A percentile compares a stretch with the other conserved stretches of the same genome.
These are phyloP conservation scores for Metschnikowia colocasiae DNA, from an alignment of 805 yeast genomes.

Conservation along the genomic window DNA sequence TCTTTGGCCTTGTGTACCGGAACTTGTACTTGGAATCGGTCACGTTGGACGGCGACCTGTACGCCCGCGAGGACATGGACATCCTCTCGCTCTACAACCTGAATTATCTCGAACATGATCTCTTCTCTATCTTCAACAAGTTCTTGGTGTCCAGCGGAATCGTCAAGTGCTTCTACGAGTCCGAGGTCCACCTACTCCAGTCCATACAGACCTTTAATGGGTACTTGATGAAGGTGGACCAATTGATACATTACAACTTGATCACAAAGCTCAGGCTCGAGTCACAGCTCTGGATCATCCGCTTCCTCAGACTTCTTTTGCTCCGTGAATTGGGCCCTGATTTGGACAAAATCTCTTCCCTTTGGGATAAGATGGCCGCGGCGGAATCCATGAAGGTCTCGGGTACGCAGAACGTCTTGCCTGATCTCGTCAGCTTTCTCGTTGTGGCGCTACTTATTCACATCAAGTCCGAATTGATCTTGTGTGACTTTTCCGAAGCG, in stretches of 20 bases:
- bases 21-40: slow-evolving; percentile 37
- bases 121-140: slow-evolving; percentile 42
- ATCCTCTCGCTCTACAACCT: slow-evolving; percentile 39
- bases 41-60: slow-evolving; percentile 10
- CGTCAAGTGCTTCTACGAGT: slow-evolving; percentile 30
- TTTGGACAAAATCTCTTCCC: slow-evolving; percentile 28
- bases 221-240: slow-evolving; percentile 48
- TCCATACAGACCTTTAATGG: slow-evolving; percentile 49
- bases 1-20: slow-evolving; percentile 46
- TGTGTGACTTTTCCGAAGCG: slow-evolving; percentile 52
- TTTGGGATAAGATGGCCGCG: slow-evolving; percentile 51
- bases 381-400: slow-evolving; percentile 11
- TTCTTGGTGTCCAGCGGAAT: slow-evolving; percentile 42
- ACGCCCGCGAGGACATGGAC: slow-evolving; percentile 26
- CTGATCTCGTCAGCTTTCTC: slow-evolving; percentile 39
- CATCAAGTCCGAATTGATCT: slow-evolving; percentile 41
- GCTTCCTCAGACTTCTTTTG: slow-evolving; percentile 46
- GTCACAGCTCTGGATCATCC: slow-evolving; percentile 52
- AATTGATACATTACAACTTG: slow-evolving; percentile 42
- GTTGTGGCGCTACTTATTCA: slow-evolving; percentile 43
- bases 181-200: slow-evolving; percentile 40
- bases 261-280: slow-evolving; percentile 44
- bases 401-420: slow-evolving; percentile 16
- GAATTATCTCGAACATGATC: slow-evolving; percentile 38
- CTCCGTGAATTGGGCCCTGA: slow-evolving; percentile 46